Evolutionary conservation across 306 rosid genomes (phyloP), one percentile per base, ranked within the genome.

Genomic region (Crataegus laevigata): DNA sequence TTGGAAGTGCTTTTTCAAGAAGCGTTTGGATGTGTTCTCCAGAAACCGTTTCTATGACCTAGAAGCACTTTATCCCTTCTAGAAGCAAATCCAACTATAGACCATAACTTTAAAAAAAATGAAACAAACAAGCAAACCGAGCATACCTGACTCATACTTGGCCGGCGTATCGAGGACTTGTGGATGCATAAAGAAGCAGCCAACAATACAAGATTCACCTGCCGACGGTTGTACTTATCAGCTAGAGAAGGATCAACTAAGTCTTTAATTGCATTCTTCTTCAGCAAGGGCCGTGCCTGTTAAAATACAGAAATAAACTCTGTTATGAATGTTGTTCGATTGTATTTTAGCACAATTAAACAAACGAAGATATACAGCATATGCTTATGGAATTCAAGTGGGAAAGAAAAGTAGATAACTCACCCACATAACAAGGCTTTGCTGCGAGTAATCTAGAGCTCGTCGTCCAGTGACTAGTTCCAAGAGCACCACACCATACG

Each of bases 351-450:
- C 13, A 77, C 3, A 54, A 50, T 50, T 50, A 50, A 50, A 21
- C 3, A 75, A 54, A 66, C n/a, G 47, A 50, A 51, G 15, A n/a
- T 24, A 26, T 11, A 42, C 62, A 25, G 21, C 36, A 28, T 40
- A 51, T 75, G 26, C 24, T 51, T 25, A n/a, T 21, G 66, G 68
- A 71, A 13, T 52, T 29, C 32, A 1, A 69, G 60, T 66, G 36
- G 43, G 45, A 65, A n/a, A 72, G 26, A 11, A 19, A 22, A 12
- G 1, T 22, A 24, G 61, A 61, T 14, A 43, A 67, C 83, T 63
- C 84, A 92, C 99, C 99, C 99, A 96, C 71, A 96, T 79, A 77
- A 96, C 98, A 60, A 96, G 97, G 85, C 99, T 96, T 79, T 90
- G 98, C 76, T 89, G 91, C 58, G 98, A 96, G 88, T 90, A 89